Percentiles rank a stretch among this genome's conserved stretches.
These are phyloP conservation scores for Zygotorulaspora florentina DNA, from an alignment of 805 yeast genomes.

Conservation along the genomic window DNA sequence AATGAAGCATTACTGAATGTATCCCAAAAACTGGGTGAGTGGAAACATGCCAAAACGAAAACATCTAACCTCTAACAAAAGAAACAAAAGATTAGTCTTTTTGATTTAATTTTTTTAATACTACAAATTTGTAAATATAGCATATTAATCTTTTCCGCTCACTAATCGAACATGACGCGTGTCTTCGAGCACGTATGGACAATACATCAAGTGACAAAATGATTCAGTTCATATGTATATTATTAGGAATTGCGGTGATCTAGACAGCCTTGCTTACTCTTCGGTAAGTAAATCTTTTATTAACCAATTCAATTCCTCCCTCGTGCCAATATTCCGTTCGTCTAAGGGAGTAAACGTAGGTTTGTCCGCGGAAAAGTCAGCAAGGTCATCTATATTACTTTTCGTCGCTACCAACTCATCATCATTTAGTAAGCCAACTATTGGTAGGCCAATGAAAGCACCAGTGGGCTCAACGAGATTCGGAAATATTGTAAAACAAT, in stretches of 20 bases:
- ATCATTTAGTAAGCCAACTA: slow-evolving; percentile 54
- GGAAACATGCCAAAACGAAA: slow-evolving; percentile 14
- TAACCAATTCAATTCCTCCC: slow-evolving; percentile 68
- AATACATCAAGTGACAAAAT: too few species aligned
- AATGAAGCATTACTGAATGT: slow-evolving; percentile 17
- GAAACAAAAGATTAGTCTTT: slow-evolving; percentile 1
- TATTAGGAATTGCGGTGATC: too few species aligned
- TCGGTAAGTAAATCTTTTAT: slow-evolving; percentile 59
- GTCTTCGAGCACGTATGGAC: too few species aligned
- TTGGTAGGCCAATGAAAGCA: slow-evolving; percentile 48
- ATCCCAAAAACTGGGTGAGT: slow-evolving; percentile 16
- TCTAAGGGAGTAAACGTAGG: slow-evolving; percentile 34
- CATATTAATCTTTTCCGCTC: too few species aligned
- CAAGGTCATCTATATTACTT: slow-evolving; percentile 35
- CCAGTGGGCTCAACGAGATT: slow-evolving; percentile 67
- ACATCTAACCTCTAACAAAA: too few species aligned
- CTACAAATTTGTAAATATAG: too few species aligned
- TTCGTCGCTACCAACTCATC: slow-evolving; percentile 37
- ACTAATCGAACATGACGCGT: background rate
- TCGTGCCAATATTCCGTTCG: slow-evolving; percentile 48
- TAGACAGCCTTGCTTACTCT: slow-evolving; percentile 12
- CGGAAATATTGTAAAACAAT: slow-evolving; percentile 61
- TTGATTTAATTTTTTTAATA: background rate
- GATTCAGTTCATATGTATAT: too few species aligned
- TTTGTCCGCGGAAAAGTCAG: slow-evolving; percentile 30